Evolutionary conservation across 1,139 yeast genomes (phyloP).

Genomic region (Taphrina sp.): DNA sequence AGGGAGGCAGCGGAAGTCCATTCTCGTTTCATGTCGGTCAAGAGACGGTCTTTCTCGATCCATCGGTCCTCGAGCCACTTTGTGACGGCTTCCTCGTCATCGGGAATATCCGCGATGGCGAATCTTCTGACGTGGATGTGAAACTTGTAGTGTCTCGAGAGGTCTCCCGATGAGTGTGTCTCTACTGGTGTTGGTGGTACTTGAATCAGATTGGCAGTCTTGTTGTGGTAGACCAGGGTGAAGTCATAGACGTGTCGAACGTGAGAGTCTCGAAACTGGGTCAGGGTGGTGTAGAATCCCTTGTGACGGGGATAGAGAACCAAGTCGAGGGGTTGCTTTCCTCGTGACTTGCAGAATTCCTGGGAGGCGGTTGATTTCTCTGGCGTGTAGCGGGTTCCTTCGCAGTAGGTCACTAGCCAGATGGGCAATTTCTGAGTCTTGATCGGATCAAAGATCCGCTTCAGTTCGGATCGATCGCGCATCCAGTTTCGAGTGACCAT

Average conservation of each 20-base stretch:
- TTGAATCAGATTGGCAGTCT: constrained; percentile 47
- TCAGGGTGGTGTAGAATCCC: constrained; percentile 43
- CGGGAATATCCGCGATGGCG: constrained; percentile 44
- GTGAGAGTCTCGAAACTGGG: constrained; percentile 40
- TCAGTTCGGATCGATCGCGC: constrained; percentile 24
- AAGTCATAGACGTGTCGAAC: constrained; percentile 49
- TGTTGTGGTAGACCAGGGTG: constrained; percentile 45
- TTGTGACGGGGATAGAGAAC: constrained; percentile 50
- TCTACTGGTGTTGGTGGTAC: constrained; percentile 57
- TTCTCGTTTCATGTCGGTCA: constrained; percentile 16
- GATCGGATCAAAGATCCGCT: constrained; percentile 16
- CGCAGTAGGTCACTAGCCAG: constrained; percentile 28
- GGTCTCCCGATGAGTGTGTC: constrained; percentile 50
- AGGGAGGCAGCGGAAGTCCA: constrained; percentile 17
- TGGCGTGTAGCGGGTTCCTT: constrained; percentile 31
- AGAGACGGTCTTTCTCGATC: constrained; percentile 39
- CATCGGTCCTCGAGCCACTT: constrained; percentile 42
- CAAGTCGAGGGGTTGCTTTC: constrained; percentile 52
- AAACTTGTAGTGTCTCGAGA: constrained; percentile 47
- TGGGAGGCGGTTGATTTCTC: constrained; percentile 43
- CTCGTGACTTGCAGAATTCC: constrained; percentile 39
- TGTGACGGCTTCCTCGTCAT: constrained; percentile 36
- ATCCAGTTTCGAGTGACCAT: constrained; percentile 25
- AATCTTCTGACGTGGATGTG: constrained; percentile 54
- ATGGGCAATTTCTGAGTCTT: constrained; percentile 14